Percentiles rank a stretch among this genome's conserved stretches.
phyloP scores from a whole-genome alignment of 2,329 filamentous ascomycete species.

The Leptographium radiaticola region DNA sequence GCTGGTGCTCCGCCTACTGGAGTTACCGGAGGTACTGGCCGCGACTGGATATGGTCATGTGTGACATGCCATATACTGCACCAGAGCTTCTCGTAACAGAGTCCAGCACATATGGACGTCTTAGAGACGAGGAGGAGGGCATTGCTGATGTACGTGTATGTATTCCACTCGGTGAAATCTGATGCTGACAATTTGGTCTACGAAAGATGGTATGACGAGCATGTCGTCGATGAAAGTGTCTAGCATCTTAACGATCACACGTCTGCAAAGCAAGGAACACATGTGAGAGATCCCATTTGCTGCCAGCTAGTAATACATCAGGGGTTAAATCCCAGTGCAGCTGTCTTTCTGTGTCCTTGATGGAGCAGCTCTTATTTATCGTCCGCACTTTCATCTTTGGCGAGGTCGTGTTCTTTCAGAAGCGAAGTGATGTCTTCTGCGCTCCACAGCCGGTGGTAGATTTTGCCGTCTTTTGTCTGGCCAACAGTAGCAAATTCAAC shows the following conservation, averaged over 20 bases:
- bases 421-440: conserved; percentile 92
- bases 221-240: too few species aligned
- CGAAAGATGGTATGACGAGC: too few species aligned
- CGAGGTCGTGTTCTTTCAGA: conserved; percentile 89
- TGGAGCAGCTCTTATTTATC: conserved; percentile 33
- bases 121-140: conserved; percentile 42
- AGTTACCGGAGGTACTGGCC: conserved; percentile 56
- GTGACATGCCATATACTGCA: conserved; percentile 43
- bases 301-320: conserved; percentile 1
- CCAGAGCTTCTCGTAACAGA: conserved; percentile 18
- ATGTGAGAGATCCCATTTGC: too few species aligned
- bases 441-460: conserved; percentile 96
- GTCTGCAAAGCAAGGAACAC: too few species aligned
- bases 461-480: conserved; percentile 85
- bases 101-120: conserved; percentile 22
- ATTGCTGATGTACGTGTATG: conserved; percentile 23
- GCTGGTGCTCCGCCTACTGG: conserved; percentile 48
- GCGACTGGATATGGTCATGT: conserved; percentile 33
- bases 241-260: background rate
- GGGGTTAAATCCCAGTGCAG: background rate
- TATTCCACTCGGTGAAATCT: too few species aligned
- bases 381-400: conserved; percentile 67
- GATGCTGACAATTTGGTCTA: background rate
- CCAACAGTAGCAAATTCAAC: conserved; percentile 98
- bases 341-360: background rate